Evolutionary conservation across 139 green algal species (phyloP), one percentile per base, ranked within the genome.

Genomic region (Diplosphaera chodatii): DNA sequence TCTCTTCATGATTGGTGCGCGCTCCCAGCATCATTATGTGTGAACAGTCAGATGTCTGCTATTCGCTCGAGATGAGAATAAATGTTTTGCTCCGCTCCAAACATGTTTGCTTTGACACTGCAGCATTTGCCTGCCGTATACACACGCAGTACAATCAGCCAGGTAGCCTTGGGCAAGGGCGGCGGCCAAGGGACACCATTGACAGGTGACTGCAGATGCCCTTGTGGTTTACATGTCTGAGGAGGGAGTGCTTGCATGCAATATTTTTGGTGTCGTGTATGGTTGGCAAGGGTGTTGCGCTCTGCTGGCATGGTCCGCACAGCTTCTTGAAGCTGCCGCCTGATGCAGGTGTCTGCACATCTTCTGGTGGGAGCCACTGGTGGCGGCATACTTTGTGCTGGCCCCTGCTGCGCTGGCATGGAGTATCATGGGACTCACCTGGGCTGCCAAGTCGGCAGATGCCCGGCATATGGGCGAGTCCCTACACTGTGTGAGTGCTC

Each of bases 1-100:
- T 15, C 59, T 32, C 59, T 65, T 65, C 59, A 65, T 65, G 59
- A 65, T 65, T 10, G 59, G 59, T 65, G 4, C n/a, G n/a, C n/a
- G n/a, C n/a, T n/a, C n/a, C n/a, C n/a, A n/a, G n/a, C n/a, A n/a
- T n/a, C n/a, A n/a, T n/a, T n/a, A n/a, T n/a, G n/a, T n/a, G n/a
- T n/a, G n/a, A 48, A 13, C 37, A 48, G 37, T 48, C 37, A 48
- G n/a, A n/a, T n/a, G n/a, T n/a, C n/a, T n/a, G n/a, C n/a, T n/a
- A n/a, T n/a, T n/a, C n/a, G n/a, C n/a, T n/a, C n/a, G n/a, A n/a
- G n/a, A n/a, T n/a, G n/a, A n/a, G n/a, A n/a, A n/a, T n/a, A n/a
- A n/a, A n/a, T n/a, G n/a, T n/a, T n/a, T n/a, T n/a, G n/a, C n/a
- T n/a, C n/a, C n/a, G n/a, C n/a, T n/a, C n/a, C n/a, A n/a, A n/a